Evolutionary conservation across 2,329 filamentous ascomycete species (phyloP), one percentile per base, ranked within the genome.

Genomic region (Dactylonectria macrodidyma): DNA sequence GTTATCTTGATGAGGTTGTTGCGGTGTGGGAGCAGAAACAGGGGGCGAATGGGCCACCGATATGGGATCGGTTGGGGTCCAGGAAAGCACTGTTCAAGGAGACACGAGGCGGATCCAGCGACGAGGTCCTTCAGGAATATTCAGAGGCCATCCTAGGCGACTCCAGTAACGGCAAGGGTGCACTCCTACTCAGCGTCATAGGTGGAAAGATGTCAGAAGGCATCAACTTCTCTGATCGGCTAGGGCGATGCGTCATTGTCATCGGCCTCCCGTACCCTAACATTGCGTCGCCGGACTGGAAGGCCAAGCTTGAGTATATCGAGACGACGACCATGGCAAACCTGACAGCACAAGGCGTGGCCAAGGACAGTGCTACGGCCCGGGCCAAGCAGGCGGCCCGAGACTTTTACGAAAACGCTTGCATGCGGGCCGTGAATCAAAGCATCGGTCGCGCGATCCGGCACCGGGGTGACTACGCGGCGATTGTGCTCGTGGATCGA

Each of bases 391-490:
- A 88, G 72, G 83, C 91, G 5, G 91, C 92, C 2, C 85, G 92
- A 59, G 93, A 95, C 68, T 97, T 94, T 77, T 97, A 97, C 78
- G 95, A 98, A 79, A 98, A 98, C 78, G 90, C 94, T 0, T 98
- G 95, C 79, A 98, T 99, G 95, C 88, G 96, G 46, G 94, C 95
- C 5, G 96, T 99, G 5, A 99, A 99, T 79, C 96, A 99, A 84
- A 96, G 94, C 77, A 95, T 99, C 73, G 96, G 96, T 1, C 87
- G 96, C 66, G 96, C 95, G 1, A 98, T 99, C 75, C 87, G 96
- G 54, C 96, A 99, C 78, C 88, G 88, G 62, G 90, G 89, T 26
- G 96, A 99, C 81, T 98, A 97, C 81, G 96, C 96, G 5, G 91
- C 93, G 16, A 98, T 99, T 70, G 82, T 98, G 64, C 87, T 99